Base-by-base conservation (phyloP, 1,284 basidiomycete genomes). In the Anthracocystis panici-leucophaei region DNA sequence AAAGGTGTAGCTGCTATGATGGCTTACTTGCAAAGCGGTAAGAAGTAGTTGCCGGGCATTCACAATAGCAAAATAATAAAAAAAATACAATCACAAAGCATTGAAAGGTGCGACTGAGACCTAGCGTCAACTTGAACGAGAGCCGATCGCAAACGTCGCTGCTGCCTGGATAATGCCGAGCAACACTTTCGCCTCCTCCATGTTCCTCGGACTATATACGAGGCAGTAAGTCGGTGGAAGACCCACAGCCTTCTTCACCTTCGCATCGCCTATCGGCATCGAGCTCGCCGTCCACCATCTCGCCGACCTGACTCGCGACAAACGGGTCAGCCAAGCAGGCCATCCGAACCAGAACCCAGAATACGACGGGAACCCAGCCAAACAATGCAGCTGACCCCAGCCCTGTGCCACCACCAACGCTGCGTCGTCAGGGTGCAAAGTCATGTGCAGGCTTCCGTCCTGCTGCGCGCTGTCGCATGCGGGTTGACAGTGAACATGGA, bases 1-100 rank as follows among this genome's bases (percentile, higher is more conserved):
- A 80, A 79, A 64, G 81, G 79, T 2, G 72, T 80, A 11, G 68
- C 65, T 33, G 66, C 57, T 12, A 71, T 79, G 70, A 73, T 76
- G 65, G 76, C 72, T 1, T 67, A 60, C 41, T 44, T 74, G 51
- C 66, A 69, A 52, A 57, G 75, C 21, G 73, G 64, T n/a, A 72
- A 66, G 9, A 57, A 57, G 35, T 57, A 50, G 25, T 41, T 10
- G 6, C 10, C n/a, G 27, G 5, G 8, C 18, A 41, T 29, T 18
- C 20, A 42, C 20, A 31, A 38, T 38, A 14, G 35, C 11, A 14
- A 38, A 38, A 38, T 12, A 27, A 27, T 16, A 35, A 14, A 31
- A 12, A 20, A 16, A 3, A 38, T 45, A 25, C 14, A 29, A 10
- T 48, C 16, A 48, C 1, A 48, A 48, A 25, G 20, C 14, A 23